phyloP scores from a whole-genome alignment of 768 basidiomycete genomes.

The Trametes cingulata region DNA sequence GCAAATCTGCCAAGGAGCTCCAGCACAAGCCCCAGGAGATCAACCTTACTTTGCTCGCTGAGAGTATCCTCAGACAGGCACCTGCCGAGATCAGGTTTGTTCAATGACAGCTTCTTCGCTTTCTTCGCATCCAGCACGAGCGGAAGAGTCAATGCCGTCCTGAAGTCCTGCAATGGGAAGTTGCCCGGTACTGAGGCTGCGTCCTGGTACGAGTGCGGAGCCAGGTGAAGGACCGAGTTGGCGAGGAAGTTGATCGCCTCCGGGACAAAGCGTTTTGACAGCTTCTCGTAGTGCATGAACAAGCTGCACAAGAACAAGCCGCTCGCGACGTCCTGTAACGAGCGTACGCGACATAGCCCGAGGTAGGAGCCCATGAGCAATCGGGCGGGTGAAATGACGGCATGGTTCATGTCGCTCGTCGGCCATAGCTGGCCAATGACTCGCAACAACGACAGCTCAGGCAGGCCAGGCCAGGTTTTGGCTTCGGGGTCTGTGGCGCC shows the following conservation, averaged over 20 bases:
- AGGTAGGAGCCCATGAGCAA: conserved; percentile 92
- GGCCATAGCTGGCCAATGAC: conserved; percentile 86
- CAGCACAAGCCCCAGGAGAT: conserved; percentile 65
- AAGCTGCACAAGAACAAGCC: conserved; percentile 90
- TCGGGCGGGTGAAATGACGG: conserved; percentile 82
- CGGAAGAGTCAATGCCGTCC: conserved; percentile 45
- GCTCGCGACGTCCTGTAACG: conserved; percentile 71
- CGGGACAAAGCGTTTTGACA: conserved; percentile 86
- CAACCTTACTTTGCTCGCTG: conserved; percentile 66
- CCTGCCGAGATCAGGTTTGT: conserved; percentile 48
- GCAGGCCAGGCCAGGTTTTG: conserved; percentile 85
- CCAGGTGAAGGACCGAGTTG: conserved; percentile 70
- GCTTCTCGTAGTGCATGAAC: conserved; percentile 77
- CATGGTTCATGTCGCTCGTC: conserved; percentile 91
- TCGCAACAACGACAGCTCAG: conserved; percentile 82
- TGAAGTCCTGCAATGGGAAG: conserved; percentile 75
- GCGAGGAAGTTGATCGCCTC: conserved; percentile 85
- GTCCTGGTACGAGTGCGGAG: conserved; percentile 57
- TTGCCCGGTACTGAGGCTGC: conserved; percentile 57
- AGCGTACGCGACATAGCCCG: conserved; percentile 77
- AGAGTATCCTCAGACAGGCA: conserved; percentile 37
- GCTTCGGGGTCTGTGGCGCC: conserved; percentile 61
- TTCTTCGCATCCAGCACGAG: conserved; percentile 42
- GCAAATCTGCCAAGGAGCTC: conserved; percentile 68
- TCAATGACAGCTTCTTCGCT: conserved; percentile 40